Evolutionary conservation across 2,329 filamentous ascomycete species (phyloP).

Genomic region (Bisporella sp.): DNA sequence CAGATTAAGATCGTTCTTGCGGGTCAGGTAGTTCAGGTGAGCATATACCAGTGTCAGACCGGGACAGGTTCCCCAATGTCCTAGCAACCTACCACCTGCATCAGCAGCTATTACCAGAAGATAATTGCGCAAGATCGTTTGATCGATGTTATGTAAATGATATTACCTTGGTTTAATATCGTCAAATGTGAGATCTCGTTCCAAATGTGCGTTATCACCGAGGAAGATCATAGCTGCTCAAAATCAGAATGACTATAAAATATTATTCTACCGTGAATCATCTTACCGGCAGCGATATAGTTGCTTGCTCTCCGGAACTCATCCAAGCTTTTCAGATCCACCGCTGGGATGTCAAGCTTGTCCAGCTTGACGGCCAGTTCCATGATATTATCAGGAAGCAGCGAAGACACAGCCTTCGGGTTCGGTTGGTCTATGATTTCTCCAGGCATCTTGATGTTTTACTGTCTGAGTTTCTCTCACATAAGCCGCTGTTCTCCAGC

Average conservation of each 20-base stretch:
- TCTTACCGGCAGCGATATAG: constrained; percentile 55
- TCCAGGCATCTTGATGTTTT: constrained; percentile 48
- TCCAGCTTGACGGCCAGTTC: constrained; percentile 37
- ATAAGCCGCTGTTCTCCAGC: too few species aligned
- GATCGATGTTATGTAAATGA: too few species aligned
- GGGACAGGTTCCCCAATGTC: constrained; percentile 61
- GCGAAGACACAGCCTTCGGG: constrained; percentile 47
- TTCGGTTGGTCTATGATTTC: constrained; percentile 54
- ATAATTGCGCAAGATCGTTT: too few species aligned
- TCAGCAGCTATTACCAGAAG: constrained; percentile 5
- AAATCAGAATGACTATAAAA: not conserved
- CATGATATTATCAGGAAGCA: constrained; percentile 45
- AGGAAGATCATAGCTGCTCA: constrained; percentile 61
- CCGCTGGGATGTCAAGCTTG: constrained; percentile 35
- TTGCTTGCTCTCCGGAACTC: constrained; percentile 55
- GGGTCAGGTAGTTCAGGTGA: constrained; percentile 57
- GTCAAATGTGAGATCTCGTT: constrained; percentile 43
- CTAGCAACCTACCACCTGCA: constrained; percentile 17
- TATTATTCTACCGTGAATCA: too few species aligned
- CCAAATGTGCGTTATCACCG: constrained; percentile 49
- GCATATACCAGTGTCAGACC: constrained; percentile 61
- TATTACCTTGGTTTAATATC: constrained; percentile 49
- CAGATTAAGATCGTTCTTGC: constrained; percentile 49
- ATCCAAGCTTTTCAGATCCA: constrained; percentile 36
- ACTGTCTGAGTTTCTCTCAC: too few species aligned